Conservation (phyloP, 495 filamentous ascomycete species). For the Thermothielavioides terrestris region DNA sequence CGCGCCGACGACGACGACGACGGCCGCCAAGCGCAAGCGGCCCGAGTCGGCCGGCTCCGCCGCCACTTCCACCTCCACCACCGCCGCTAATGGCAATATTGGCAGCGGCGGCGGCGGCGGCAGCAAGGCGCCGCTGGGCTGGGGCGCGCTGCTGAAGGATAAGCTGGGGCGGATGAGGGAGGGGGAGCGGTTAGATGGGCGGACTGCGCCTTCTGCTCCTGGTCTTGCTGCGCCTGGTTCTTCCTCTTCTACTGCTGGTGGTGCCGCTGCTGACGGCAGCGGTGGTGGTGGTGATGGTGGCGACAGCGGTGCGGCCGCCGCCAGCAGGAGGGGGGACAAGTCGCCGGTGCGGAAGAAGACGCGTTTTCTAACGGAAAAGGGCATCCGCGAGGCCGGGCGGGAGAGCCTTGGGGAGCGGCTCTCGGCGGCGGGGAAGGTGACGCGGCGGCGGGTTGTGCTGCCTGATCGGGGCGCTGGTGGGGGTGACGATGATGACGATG, state of each 20-base stretch:
- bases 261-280: not conserved
- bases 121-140: conserved; percentile 30
- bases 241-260: not conserved
- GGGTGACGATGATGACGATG: conserved; percentile 25
- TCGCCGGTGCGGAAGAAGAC: conserved; percentile 66
- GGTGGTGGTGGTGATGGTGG: not conserved
- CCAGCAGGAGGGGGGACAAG: conserved; percentile 15
- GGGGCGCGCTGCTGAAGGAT: conserved; percentile 38
- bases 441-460: conserved; percentile 14
- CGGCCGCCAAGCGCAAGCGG: conserved; percentile 62
- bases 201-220: not conserved
- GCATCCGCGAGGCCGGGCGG: conserved; percentile 65
- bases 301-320: not conserved
- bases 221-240: not conserved
- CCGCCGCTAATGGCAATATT: not conserved
- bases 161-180: conserved; percentile 47
- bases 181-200: conserved; percentile 33
- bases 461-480: too few species aligned
- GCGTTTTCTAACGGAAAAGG: conserved; percentile 67
- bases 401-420: conserved; percentile 55
- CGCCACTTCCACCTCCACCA: not conserved
- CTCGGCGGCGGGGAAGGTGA: conserved; percentile 6
- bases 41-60: conserved; percentile 30
- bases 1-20: conserved; percentile 25
- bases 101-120: not conserved